Percentiles rank a stretch among this genome's conserved stretches.
These are phyloP conservation scores for Metarhizium anisopliae DNA, from an alignment of 2,329 filamentous ascomycete species.

Conservation along the genomic window DNA sequence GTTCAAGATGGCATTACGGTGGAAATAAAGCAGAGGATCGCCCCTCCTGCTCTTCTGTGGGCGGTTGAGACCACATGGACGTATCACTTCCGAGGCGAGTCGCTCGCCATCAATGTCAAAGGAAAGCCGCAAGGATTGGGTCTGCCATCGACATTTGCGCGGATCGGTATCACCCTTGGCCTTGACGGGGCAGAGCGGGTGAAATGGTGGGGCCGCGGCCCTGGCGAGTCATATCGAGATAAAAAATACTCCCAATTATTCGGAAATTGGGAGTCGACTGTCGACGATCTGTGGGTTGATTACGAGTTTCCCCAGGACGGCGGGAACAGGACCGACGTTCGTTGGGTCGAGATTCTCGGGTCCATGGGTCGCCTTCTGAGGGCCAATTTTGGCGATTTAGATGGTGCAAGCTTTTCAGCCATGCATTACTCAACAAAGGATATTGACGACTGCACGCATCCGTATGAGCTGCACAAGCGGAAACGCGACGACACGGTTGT, in stretches of 20 bases:
- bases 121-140: constrained; percentile 37
- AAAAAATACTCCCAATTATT: constrained; percentile 52
- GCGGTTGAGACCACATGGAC: constrained; percentile 38
- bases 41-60: constrained; percentile 58
- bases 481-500: constrained; percentile 43
- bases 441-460: constrained; percentile 45
- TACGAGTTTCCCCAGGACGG: constrained; percentile 64
- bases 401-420: constrained; percentile 47
- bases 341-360: constrained; percentile 44
- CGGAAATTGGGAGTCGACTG: constrained; percentile 38
- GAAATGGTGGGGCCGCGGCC: constrained; percentile 60
- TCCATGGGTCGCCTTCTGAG: constrained; percentile 28
- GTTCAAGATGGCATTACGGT: constrained; percentile 27
- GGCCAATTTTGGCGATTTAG: constrained; percentile 35
- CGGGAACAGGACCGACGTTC: constrained; percentile 54
- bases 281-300: constrained; percentile 46
- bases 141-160: constrained; percentile 48
- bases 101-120: constrained; percentile 40
- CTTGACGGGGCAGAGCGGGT: constrained; percentile 28
- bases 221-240: constrained; percentile 58
- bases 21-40: constrained; percentile 42
- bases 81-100: constrained; percentile 43
- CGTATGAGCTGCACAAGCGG: constrained; percentile 46
- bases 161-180: constrained; percentile 50
- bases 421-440: constrained; percentile 46